These are phyloP conservation scores for Streptanthus diversifolius DNA, from an alignment of 345 rosid genomes.

Conservation along the genomic window DNA sequence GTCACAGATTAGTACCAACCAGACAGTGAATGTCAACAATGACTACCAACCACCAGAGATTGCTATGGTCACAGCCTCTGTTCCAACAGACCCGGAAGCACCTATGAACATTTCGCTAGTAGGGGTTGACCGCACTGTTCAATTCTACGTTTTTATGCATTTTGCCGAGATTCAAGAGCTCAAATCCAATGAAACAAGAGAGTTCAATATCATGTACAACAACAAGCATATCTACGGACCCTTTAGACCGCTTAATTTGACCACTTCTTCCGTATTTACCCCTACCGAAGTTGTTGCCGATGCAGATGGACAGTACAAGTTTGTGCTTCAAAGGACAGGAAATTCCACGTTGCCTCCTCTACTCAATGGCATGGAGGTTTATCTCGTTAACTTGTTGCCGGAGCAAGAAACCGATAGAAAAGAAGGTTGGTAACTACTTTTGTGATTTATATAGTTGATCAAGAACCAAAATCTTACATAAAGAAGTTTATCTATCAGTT, in stretches of 20 bases:
- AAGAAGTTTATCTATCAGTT: constrained; percentile 26
- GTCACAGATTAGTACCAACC: constrained; percentile 22
- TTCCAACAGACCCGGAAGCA: constrained; percentile 31
- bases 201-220: constrained; percentile 36
- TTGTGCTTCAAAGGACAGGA: constrained; percentile 27
- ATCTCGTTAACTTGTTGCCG: constrained; percentile 22
- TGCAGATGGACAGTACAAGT: constrained; percentile 27
- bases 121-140: not conserved
- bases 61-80: constrained; percentile 41
- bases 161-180: constrained; percentile 44
- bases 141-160: constrained; percentile 41
- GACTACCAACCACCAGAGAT: constrained; percentile 30
- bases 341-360: constrained; percentile 50
- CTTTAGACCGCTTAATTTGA: constrained; percentile 28
- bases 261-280: constrained; percentile 19
- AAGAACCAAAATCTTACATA: not conserved
- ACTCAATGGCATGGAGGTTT: constrained; percentile 57
- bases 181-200: constrained; percentile 37
- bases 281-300: constrained; percentile 20
- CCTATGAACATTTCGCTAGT: constrained; percentile 6
- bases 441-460: not conserved
- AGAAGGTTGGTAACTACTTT: constrained; percentile 39
- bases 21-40: not conserved
- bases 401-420: constrained; percentile 29
- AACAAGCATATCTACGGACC: constrained; percentile 30